Conservation (phyloP, 73 alveolate species). For the Symbiodinium pilosum region DNA sequence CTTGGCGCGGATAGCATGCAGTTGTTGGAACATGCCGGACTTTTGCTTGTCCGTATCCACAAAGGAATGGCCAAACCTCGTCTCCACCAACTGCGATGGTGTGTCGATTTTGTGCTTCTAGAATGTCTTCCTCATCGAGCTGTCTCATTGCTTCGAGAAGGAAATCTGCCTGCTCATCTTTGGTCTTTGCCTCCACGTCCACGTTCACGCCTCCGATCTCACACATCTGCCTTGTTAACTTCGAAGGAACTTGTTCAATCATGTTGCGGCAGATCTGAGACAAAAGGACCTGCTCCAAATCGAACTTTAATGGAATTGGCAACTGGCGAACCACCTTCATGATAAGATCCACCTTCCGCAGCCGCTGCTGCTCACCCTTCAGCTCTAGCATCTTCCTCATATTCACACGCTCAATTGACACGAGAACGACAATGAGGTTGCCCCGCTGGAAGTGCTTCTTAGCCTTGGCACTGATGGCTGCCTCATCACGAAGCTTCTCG, state of each 20-base stretch:
- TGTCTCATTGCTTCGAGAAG: conserved; percentile 87
- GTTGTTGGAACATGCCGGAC: conserved; percentile 89
- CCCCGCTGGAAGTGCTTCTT: conserved; percentile 91
- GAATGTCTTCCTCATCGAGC: conserved; percentile 72
- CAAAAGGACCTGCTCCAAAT: conserved; percentile 50
- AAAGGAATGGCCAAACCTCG: conserved; percentile 80
- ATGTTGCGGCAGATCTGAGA: conserved; percentile 71
- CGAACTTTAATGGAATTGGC: conserved; percentile 59
- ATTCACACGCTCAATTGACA: conserved; percentile 63
- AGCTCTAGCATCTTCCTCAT: conserved; percentile 74
- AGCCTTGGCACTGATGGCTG: conserved; percentile 87
- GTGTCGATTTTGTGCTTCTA: conserved; percentile 59
- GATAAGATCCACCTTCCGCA: conserved; percentile 45
- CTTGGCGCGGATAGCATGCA: conserved; percentile 85
- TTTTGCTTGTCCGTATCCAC: conserved; percentile 86
- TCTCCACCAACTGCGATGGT: conserved; percentile 80
- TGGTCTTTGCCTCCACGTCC: not conserved
- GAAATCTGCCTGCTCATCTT: conserved; percentile 61
- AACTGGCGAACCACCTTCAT: conserved; percentile 30
- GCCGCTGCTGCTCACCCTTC: conserved; percentile 62
- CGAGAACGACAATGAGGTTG: conserved; percentile 71
- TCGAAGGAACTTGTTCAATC: conserved; percentile 77
- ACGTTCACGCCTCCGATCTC: conserved; percentile 88
- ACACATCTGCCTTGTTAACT: conserved; percentile 85
- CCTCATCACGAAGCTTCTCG: conserved; percentile 81